Evolutionary conservation across 208 protist species (phyloP).

Genomic region (Leishmania major): DNA sequence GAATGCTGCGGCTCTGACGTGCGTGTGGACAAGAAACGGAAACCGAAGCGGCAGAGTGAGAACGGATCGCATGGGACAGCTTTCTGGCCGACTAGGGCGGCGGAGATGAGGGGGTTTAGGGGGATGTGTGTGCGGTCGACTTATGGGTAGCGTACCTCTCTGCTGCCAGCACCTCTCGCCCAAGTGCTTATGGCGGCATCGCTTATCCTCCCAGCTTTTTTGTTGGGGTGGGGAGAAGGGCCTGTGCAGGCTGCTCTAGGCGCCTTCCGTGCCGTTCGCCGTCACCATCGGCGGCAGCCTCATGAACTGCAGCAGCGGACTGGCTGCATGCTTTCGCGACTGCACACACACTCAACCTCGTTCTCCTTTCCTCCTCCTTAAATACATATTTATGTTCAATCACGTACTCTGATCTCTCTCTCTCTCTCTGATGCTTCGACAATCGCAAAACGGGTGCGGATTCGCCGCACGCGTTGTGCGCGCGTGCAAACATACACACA

Average conservation of each 20-base stretch:
- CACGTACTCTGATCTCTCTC: background rate
- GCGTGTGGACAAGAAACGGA: background rate
- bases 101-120: background rate
- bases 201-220: background rate
- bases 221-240: background rate
- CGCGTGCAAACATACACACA: conserved; percentile 27
- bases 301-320: background rate
- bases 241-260: background rate
- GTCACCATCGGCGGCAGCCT: background rate
- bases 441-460: background rate
- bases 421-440: background rate
- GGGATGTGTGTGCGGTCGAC: background rate
- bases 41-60: background rate
- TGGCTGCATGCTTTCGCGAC: background rate
- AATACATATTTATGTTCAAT: background rate
- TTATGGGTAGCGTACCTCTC: background rate
- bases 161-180: background rate
- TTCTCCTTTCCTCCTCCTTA: conserved; percentile 7
- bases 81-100: background rate
- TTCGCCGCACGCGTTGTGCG: conserved; percentile 17
- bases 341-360: background rate
- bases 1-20: background rate
- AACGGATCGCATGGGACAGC: background rate
- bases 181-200: background rate
- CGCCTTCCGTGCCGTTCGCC: background rate